Base-by-base conservation (phyloP, 257 asterid genomes). In the Sherardia arvensis region DNA sequence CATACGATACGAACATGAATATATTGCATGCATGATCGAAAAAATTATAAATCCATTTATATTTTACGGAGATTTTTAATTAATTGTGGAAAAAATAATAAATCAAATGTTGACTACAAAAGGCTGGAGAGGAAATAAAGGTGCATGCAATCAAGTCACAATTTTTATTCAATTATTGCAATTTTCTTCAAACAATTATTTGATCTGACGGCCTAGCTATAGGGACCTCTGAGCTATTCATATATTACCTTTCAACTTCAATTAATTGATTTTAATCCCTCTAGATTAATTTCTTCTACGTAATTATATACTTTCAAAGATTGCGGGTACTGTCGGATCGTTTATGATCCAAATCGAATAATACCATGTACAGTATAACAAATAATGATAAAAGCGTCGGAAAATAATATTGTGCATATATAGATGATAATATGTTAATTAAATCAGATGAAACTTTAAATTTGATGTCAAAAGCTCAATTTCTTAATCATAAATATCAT, bases 151-250 rank as follows among this genome's bases (percentile, higher is more conserved):
- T 80, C 79, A 75, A 53, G 56, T 40, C 63, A 70, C 77, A 79
- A 78, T 74, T 30, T n/a, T 51, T 15, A 53, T 49, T 61, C 68
- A 76, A 76, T 67, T 71, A 71, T 77, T 81, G 84, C 36, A 9
- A 26, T n/a, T 60, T 71, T 70, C 70, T 64, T 26, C 54, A 57
- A n/a, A 62, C 87, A 83, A 83, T 83, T 73, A 86, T 86, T 64
- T 83, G 87, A 74, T 64, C 78, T 74, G 60, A 64, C 33, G 70
- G 74, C 74, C 51, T 43, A 43, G 69, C 30, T 22, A n/a, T n/a
- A 17, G 47, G 28, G 15, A 75, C 30, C 7, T 26, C 7, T 21
- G 27, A 27, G 27, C 40, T 27, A 34, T 25, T 3, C 8, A 43
- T 43, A 38, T 2, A 11, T 38, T 43, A 43, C 51, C 51, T 43